Conservation (phyloP, 2,329 filamentous ascomycete genomes). For the Westerdykella ornata region DNA sequence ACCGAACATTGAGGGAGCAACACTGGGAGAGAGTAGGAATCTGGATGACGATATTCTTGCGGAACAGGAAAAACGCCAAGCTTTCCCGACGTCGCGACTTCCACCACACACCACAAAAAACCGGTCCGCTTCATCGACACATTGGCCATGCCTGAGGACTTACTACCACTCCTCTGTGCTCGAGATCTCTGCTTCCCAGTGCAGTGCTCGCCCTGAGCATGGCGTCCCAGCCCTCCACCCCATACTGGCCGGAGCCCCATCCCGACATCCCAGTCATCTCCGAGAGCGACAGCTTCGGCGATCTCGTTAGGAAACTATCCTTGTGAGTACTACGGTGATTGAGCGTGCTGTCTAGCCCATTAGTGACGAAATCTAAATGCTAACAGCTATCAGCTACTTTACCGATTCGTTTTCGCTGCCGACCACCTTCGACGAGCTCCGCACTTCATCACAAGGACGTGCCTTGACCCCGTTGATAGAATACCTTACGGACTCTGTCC, state of each 20-base stretch:
- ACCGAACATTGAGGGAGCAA: not conserved
- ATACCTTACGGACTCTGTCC: slow-evolving; percentile 56
- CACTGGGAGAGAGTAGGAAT: not conserved
- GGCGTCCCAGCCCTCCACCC: slow-evolving; percentile 23
- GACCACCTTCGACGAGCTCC: slow-evolving; percentile 66
- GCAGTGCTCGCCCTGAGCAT: slow-evolving; percentile 7
- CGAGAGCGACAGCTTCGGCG: slow-evolving; percentile 55
- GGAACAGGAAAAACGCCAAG: not conserved
- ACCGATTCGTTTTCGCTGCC: slow-evolving; percentile 57
- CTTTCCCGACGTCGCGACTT: not conserved
- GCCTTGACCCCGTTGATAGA: slow-evolving; percentile 56
- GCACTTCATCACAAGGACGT: slow-evolving; percentile 56
- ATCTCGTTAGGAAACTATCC: slow-evolving; percentile 61
- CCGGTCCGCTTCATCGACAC: not conserved
- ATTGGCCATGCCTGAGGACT: slow-evolving; percentile 2
- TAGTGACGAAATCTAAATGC: not conserved
- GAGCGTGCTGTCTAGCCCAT: not conserved
- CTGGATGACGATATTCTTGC: not conserved
- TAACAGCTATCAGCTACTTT: slow-evolving; percentile 27
- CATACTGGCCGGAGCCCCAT: slow-evolving; percentile 23
- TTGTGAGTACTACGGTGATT: slow-evolving; percentile 38
- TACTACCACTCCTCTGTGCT: too few relatives aligned
- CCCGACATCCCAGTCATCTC: slow-evolving; percentile 52
- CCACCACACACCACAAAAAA: not conserved
- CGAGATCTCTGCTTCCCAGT: too few relatives aligned